These are phyloP conservation scores for Neophaeococcomyces aloes DNA, from an alignment of 2,329 filamentous ascomycete species.

Conservation along the genomic window DNA sequence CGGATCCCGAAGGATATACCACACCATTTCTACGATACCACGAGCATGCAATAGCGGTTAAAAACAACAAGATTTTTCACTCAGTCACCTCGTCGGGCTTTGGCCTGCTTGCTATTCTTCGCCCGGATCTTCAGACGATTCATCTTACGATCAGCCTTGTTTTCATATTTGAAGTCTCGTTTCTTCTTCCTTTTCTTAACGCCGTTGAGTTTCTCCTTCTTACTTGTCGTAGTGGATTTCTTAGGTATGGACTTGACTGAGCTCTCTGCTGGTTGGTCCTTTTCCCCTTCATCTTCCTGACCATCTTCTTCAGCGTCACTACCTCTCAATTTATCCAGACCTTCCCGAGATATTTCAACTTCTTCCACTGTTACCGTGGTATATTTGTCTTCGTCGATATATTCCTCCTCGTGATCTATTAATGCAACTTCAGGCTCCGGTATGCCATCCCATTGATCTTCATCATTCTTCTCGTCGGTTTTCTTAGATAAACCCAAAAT, in stretches of 20 bases:
- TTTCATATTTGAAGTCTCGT: conserved; percentile 91
- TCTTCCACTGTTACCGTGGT: conserved; percentile 91
- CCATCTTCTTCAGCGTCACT: conserved; percentile 19
- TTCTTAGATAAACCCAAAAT: conserved; percentile 30
- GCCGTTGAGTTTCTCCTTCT: conserved; percentile 16
- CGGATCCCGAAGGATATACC: conserved; percentile 13
- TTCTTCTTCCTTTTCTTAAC: conserved; percentile 75
- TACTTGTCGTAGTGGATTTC: conserved; percentile 36
- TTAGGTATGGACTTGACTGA: conserved; percentile 30
- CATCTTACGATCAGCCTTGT: conserved; percentile 64
- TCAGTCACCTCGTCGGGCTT: conserved; percentile 32
- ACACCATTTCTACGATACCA: conserved; percentile 18
- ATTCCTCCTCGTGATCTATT: conserved; percentile 85
- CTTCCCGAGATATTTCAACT: conserved; percentile 67
- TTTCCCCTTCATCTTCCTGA: conserved; percentile 20
- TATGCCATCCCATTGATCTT: conserved; percentile 56
- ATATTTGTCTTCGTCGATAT: conserved; percentile 90
- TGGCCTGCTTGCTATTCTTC: conserved; percentile 61
- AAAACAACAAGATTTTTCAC: background rate
- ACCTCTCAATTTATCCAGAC: conserved; percentile 47
- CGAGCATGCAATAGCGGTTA: conserved; percentile 13
- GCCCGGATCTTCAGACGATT: conserved; percentile 52
- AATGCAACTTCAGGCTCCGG: conserved; percentile 31
- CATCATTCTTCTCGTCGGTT: conserved; percentile 24
- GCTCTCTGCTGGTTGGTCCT: background rate